Base-by-base conservation (phyloP, 2,329 filamentous ascomycete genomes). In the Phialocephala sp. region DNA sequence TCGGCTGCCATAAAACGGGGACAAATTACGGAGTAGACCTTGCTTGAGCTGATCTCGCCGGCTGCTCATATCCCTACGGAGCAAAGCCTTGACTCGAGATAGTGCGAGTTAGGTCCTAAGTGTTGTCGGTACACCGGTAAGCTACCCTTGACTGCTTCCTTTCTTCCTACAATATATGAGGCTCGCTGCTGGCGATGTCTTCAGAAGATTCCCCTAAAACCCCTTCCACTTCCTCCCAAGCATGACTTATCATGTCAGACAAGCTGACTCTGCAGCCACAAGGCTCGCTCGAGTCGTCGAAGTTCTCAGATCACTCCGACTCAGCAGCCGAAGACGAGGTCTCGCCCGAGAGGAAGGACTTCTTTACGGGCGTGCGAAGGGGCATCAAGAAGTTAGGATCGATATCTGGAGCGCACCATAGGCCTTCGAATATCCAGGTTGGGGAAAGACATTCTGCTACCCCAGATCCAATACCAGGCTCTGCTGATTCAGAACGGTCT, bases 201-300 rank as follows among this genome's bases (percentile, higher is more conserved):
- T 60, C 47, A 60, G 45, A 41, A 52, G 45, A 47, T n/a, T 24
- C 61, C 39, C 39, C 41, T 64, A 50, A 37, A 54, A 47, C 55
- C 55, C 52, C 39, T 54, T 56, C n/a, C 45, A 22, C 45, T 45
- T 63, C 63, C 64, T 66, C 50, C 60, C 55, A 61, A 72, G 70
- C 66, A 74, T 75, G 73, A 72, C 59, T 70, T 62, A 72, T 65
- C 65, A 76, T 76, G 74, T 62, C 73, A 68, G 69, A 76, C 61
- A 70, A 72, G 71, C 72, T 76, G 64, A 76, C 71, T 64, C 68
- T 71, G 65, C 68, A 69, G 64, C 70, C 73, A 62, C 43, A 66
- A 73, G 73, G 69, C 68, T 71, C 72, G 63, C 64, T 70, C 68
- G 72, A 74, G 62, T 72, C 71, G 59, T 72, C 71, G 59, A 72